Base-by-base conservation (phyloP, 2,329 filamentous ascomycete genomes). In the Fusarium poae region DNA sequence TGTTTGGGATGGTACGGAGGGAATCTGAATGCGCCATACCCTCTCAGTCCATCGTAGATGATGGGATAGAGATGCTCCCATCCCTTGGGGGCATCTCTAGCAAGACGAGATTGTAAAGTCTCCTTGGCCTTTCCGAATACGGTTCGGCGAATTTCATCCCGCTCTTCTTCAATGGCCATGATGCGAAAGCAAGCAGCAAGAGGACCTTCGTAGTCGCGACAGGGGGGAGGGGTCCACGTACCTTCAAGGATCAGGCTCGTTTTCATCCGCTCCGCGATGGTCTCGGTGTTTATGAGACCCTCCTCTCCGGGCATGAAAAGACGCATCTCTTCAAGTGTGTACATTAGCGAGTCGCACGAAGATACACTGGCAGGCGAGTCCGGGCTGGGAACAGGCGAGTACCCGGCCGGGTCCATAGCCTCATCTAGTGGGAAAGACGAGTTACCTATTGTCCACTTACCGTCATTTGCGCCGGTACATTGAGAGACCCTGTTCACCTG, bases 31-130 rank as follows among this genome's bases (percentile, higher is more conserved):
- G n/a, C 27, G 16, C 15, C 8, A 25, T 16, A 2, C 8, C 9
- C 21, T 43, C 23, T 3, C 45, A 30, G 42, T 21, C 43, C 51
- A 10, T 29, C 16, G 32, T 13, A 27, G 34, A 72, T 64, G 43
- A 67, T 29, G 5, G 39, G n/a, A 37, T 59, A 55, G 12, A 71
- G 54, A 44, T 61, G 51, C 34, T 35, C 42, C 68, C 62, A 71
- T 2, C 68, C 65, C 46, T 55, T 57, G 23, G 48, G 46, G 16
- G 29, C 34, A 30, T 39, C 52, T 10, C 34, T 10, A 29, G 37
- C 23, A 32, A 44, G 9, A 40, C 45, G 29, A 29, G 42, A 16
- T 15, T 50, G 57, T 23, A 30, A 21, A 62, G 39, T 11, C 7
- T 23, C 15, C 12, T 44, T 32, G 29, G 34, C 16, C n/a, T 23